These are phyloP conservation scores for Fusarium continuum DNA, from an alignment of 2,329 filamentous ascomycete species.

Conservation along the genomic window DNA sequence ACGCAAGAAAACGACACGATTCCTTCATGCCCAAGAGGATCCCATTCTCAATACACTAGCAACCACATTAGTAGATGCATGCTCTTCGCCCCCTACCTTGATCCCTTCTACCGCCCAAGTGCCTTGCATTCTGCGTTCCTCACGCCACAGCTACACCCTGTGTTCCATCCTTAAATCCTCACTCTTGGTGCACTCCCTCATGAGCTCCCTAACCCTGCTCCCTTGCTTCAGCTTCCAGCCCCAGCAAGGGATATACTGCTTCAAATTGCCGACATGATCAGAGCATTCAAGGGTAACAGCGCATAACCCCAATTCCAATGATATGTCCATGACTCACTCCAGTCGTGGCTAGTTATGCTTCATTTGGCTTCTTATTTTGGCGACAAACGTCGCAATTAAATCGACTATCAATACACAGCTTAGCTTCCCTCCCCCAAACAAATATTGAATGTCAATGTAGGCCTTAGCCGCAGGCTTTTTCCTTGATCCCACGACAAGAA, in stretches of 20 bases:
- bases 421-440: conserved; percentile 10
- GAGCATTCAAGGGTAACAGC: neutral
- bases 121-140: conserved; percentile 25
- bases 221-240: neutral
- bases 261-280: neutral
- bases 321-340: neutral
- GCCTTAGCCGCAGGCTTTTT: conserved; percentile 11
- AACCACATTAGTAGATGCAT: neutral
- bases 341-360: conserved; percentile 15
- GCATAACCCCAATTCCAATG: neutral
- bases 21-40: neutral
- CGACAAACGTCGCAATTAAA: conserved; percentile 10
- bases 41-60: neutral
- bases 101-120: conserved; percentile 3
- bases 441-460: conserved; percentile 1
- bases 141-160: neutral
- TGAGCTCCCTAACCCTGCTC: neutral
- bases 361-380: conserved; percentile 19
- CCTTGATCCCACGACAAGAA: conserved; percentile 8
- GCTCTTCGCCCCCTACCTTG: neutral
- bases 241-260: neutral
- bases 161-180: neutral
- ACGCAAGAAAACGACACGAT: neutral
- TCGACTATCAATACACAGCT: conserved; percentile 31
- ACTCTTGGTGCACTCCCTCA: neutral